Percentiles rank a stretch among this genome's conserved stretches.
phyloP scores from a whole-genome alignment of 352 stramenopile genomes.

The Pythium insidiosum region DNA sequence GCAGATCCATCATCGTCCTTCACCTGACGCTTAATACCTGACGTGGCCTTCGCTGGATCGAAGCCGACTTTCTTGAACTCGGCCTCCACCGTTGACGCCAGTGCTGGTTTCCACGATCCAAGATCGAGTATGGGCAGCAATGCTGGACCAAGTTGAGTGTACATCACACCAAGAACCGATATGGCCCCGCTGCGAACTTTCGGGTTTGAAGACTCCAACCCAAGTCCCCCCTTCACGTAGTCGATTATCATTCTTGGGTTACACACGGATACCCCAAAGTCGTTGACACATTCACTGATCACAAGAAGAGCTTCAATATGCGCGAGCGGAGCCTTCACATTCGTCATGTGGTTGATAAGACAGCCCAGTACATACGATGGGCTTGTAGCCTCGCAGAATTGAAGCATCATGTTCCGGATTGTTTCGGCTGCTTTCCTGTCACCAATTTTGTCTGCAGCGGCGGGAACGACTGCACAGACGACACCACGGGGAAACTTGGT shows the following conservation, averaged over 20 bases:
- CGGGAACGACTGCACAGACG: conserved; percentile 58
- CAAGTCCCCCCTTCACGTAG: conserved; percentile 60
- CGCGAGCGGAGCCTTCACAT: conserved; percentile 70
- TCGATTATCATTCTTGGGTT: conserved; percentile 68
- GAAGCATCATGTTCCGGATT: conserved; percentile 62
- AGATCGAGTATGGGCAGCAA: conserved; percentile 73
- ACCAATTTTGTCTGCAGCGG: conserved; percentile 73
- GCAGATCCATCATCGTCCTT: conserved; percentile 51
- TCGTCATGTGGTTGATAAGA: conserved; percentile 66
- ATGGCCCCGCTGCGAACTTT: conserved; percentile 70
- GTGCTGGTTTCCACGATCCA: conserved; percentile 78
- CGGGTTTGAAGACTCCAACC: conserved; percentile 71
- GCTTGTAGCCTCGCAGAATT: conserved; percentile 66
- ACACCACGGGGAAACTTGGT: conserved; percentile 69
- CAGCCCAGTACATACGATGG: conserved; percentile 71
- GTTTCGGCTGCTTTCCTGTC: conserved; percentile 71
- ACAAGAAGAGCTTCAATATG: conserved; percentile 65
- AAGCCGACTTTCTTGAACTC: conserved; percentile 83
- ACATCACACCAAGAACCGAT: conserved; percentile 66
- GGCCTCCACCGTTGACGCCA: conserved; percentile 62
- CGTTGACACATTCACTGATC: conserved; percentile 55
- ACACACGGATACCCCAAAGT: conserved; percentile 70
- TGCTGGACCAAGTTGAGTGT: conserved; percentile 73
- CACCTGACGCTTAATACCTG: conserved; percentile 54
- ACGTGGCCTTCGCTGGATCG: conserved; percentile 44